Evolutionary conservation across 371 early-diverging fungal genomes (phyloP).

Genomic region (Mucor irregularis): DNA sequence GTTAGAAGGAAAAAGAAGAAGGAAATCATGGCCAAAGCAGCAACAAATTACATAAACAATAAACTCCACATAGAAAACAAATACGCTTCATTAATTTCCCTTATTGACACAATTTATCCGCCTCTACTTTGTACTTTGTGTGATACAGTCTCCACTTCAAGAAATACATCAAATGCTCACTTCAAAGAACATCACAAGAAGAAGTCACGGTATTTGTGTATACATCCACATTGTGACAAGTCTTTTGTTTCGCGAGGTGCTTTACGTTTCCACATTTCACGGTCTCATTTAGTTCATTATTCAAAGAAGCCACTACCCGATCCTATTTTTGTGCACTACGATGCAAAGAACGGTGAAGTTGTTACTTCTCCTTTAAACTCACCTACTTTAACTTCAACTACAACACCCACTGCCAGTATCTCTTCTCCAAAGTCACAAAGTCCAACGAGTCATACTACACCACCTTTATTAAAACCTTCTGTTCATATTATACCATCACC

Average conservation of each 20-base stretch:
- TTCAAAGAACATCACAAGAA: slow-evolving; percentile 20
- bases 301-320: slow-evolving; percentile 12
- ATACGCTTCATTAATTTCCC: slow-evolving; percentile 23
- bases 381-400: background rate
- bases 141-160: slow-evolving; percentile 18
- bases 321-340: background rate
- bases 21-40: slow-evolving; percentile 4
- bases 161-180: slow-evolving; percentile 18
- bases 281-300: slow-evolving; percentile 19
- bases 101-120: slow-evolving; percentile 36
- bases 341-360: too few species aligned
- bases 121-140: slow-evolving; percentile 30
- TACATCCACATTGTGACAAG: slow-evolving; percentile 33
- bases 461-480: background rate
- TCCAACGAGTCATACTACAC: too few species aligned
- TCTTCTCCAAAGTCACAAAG: too few species aligned
- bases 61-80: slow-evolving; percentile 23
- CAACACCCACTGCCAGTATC: background rate
- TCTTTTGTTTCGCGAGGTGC: slow-evolving; percentile 26
- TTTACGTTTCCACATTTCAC: slow-evolving; percentile 30
- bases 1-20: slow-evolving; percentile 6
- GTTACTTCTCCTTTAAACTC: background rate
- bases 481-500: background rate
- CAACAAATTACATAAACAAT: slow-evolving; percentile 11
- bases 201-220: slow-evolving; percentile 27